phyloP scores from a whole-genome alignment of 371 early-diverging fungal genomes.

The Mycotypha africana region DNA sequence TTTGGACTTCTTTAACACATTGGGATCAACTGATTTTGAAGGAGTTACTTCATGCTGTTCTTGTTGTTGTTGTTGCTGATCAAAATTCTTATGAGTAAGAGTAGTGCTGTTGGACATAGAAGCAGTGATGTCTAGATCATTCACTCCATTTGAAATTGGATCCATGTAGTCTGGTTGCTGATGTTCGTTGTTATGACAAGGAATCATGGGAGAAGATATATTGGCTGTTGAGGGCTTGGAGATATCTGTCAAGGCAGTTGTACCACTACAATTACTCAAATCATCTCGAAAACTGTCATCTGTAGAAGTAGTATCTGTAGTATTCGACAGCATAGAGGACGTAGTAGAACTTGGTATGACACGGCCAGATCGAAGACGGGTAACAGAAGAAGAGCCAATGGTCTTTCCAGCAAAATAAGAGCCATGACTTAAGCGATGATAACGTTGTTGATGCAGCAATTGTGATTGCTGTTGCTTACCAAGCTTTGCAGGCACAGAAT shows the following conservation, averaged over 20 bases:
- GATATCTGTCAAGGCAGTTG: not conserved
- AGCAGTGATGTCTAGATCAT: conserved; percentile 23
- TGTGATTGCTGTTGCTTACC: conserved; percentile 23
- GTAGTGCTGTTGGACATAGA: conserved; percentile 7
- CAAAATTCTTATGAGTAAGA: not conserved
- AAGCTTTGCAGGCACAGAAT: conserved; percentile 27
- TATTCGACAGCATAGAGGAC: conserved; percentile 1
- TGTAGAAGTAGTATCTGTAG: not conserved
- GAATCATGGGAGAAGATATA: not conserved
- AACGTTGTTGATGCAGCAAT: conserved; percentile 6
- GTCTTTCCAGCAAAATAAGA: conserved; percentile 9
- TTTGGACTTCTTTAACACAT: conserved; percentile 32
- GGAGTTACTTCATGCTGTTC: conserved; percentile 9
- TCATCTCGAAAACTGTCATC: conserved; percentile 3
- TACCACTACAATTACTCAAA: not conserved
- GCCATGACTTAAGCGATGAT: conserved; percentile 18
- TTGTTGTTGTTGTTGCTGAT: not conserved
- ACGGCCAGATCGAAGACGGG: conserved; percentile 3
- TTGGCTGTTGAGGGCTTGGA: not conserved
- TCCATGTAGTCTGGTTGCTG: conserved; percentile 16
- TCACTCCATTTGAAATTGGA: conserved; percentile 20
- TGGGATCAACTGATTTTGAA: conserved; percentile 33
- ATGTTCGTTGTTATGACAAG: not conserved
- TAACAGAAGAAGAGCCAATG: not conserved
- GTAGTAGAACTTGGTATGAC: conserved; percentile 1